These are phyloP conservation scores for Crithidia sp. DNA, from an alignment of 208 protist species.

Conservation along the genomic window DNA sequence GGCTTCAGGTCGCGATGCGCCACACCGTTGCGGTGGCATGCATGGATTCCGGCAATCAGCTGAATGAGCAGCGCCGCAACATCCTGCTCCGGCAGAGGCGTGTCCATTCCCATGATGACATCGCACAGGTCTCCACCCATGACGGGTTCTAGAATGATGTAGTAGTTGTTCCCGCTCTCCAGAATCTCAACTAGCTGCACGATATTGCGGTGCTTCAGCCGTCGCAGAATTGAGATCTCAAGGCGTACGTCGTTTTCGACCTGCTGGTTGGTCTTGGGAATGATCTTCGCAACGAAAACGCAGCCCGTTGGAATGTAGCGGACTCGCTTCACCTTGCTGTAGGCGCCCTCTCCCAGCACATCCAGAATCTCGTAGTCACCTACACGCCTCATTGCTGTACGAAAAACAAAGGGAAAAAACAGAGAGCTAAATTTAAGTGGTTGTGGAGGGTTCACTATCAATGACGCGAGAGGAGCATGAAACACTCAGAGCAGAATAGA, in stretches of 20 bases:
- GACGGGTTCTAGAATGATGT: slow-evolving; percentile 89
- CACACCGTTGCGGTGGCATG: slow-evolving; percentile 83
- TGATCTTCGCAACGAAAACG: slow-evolving; percentile 85
- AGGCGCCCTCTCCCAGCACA: slow-evolving; percentile 75
- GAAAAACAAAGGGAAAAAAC: not conserved
- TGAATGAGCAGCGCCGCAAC: slow-evolving; percentile 78
- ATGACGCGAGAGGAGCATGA: no score
- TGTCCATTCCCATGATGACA: slow-evolving; percentile 62
- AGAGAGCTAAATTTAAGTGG: no score
- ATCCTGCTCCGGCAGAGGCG: slow-evolving; percentile 61
- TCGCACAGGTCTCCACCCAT: slow-evolving; percentile 86
- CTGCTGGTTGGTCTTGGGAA: slow-evolving; percentile 67
- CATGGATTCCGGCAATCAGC: slow-evolving; percentile 67
- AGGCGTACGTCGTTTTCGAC: slow-evolving; percentile 76
- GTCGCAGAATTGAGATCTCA: slow-evolving; percentile 84
- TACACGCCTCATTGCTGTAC: slow-evolving; percentile 56
- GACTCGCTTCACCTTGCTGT: slow-evolving; percentile 86
- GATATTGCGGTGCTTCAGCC: slow-evolving; percentile 84
- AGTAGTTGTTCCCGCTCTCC: slow-evolving; percentile 86
- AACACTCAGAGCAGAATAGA: no score
- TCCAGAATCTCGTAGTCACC: slow-evolving; percentile 89
- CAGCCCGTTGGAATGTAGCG: slow-evolving; percentile 69
- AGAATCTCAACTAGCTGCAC: slow-evolving; percentile 87
- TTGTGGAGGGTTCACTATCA: no score
- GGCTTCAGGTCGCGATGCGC: slow-evolving; percentile 95